A percentile compares a stretch with the other conserved stretches of the same genome.
Conservation (phyloP, 257 asterid genomes). For the Plantago elongata region DNA sequence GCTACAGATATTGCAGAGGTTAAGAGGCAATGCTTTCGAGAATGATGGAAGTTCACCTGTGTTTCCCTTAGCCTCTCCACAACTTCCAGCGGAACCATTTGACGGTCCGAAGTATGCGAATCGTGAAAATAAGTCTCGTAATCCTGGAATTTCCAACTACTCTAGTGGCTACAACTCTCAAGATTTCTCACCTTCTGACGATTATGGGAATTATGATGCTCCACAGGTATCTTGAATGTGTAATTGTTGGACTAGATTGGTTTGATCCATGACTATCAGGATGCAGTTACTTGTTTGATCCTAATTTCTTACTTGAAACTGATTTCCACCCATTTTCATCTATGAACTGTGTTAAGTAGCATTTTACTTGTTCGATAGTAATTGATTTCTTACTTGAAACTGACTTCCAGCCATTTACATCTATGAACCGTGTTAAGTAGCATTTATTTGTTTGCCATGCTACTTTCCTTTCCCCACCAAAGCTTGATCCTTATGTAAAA, state of each 20-base stretch:
- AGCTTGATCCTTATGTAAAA: slow-evolving; percentile 18
- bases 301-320: not conserved
- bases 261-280: not conserved
- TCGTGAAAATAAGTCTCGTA: slow-evolving; percentile 44
- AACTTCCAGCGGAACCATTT: slow-evolving; percentile 32
- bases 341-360: not conserved
- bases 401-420: slow-evolving; percentile 9
- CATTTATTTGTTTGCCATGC: not conserved
- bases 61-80: slow-evolving; percentile 30
- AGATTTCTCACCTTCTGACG: slow-evolving; percentile 30
- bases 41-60: slow-evolving; percentile 46
- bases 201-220: slow-evolving; percentile 41
- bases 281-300: not conserved
- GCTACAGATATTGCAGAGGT: slow-evolving; percentile 57
- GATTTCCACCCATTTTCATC: slow-evolving; percentile 7
- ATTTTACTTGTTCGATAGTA: not conserved
- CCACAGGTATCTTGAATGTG: slow-evolving; percentile 45
- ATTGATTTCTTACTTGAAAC: not conserved
- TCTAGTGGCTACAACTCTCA: slow-evolving; percentile 46
- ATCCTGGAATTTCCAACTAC: slow-evolving; percentile 43
- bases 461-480: not conserved
- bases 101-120: slow-evolving; percentile 43
- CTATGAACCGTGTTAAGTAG: not conserved
- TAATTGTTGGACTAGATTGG: not conserved
- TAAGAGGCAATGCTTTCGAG: slow-evolving; percentile 68